Evolutionary conservation across 345 rosid genomes (phyloP).

Genomic region (Salix koriyanagi): DNA sequence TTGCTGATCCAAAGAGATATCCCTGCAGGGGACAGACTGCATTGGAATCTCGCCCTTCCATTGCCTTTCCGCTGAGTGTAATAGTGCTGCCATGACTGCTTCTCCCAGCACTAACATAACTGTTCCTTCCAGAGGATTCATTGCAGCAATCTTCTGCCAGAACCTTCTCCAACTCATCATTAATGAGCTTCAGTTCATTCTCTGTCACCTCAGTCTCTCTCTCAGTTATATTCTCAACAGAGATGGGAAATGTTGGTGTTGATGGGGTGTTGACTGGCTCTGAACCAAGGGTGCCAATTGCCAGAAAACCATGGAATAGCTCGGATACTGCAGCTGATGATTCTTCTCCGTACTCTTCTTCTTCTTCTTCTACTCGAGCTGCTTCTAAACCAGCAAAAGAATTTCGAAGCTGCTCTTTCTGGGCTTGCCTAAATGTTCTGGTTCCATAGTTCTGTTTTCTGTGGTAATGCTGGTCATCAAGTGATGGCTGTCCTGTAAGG

Average conservation of each 20-base stretch:
- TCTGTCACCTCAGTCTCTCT: conserved; percentile 69
- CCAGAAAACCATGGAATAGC: conserved; percentile 74
- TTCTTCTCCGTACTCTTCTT: conserved; percentile 39
- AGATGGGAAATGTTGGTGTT: conserved; percentile 63
- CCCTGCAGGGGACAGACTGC: conserved; percentile 68
- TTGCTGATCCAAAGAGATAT: conserved; percentile 68
- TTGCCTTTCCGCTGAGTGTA: conserved; percentile 60
- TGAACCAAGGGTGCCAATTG: conserved; percentile 72
- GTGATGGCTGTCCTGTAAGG: conserved; percentile 54
- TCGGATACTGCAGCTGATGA: conserved; percentile 47
- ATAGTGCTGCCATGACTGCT: conserved; percentile 76
- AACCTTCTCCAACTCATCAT: conserved; percentile 70
- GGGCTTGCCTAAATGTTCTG: conserved; percentile 38
- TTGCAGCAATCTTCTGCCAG: conserved; percentile 52
- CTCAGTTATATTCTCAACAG: conserved; percentile 57
- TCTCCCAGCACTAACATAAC: conserved; percentile 65
- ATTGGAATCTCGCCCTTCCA: conserved; percentile 48
- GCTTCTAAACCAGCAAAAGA: conserved; percentile 51
- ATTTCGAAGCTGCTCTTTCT: conserved; percentile 40
- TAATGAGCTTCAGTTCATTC: conserved; percentile 61
- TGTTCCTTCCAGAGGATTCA: conserved; percentile 63
- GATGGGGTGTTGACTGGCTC: conserved; percentile 49
- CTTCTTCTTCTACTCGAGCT: conserved; percentile 39
- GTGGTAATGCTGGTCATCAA: conserved; percentile 51
- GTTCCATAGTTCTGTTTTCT: conserved; percentile 39